phyloP scores from a whole-genome alignment of 2,329 filamentous ascomycete genomes.

The Dactylella cylindrospora region DNA sequence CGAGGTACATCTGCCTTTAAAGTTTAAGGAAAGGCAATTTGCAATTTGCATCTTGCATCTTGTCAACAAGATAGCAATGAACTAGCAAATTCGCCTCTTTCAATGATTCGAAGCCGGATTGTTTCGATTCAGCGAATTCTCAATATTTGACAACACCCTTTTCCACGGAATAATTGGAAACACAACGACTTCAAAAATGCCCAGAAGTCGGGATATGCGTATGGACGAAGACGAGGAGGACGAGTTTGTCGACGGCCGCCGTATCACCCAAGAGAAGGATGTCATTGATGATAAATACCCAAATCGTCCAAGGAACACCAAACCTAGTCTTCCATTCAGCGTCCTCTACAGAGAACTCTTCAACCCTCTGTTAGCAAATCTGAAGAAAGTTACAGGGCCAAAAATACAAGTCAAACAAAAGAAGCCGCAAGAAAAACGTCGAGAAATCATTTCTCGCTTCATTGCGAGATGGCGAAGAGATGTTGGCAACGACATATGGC shows the following conservation, averaged over 20 bases:
- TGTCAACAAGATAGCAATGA: too few species aligned
- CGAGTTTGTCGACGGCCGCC: slow-evolving; percentile 45
- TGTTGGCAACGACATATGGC: slow-evolving; percentile 90
- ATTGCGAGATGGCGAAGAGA: slow-evolving; percentile 82
- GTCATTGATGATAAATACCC: slow-evolving; percentile 64
- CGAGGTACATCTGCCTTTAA: too few species aligned
- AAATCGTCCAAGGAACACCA: slow-evolving; percentile 76
- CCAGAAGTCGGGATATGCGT: slow-evolving; percentile 29
- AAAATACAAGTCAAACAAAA: slow-evolving; percentile 58
- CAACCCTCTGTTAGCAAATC: slow-evolving; percentile 75
- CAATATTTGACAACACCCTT: too few species aligned
- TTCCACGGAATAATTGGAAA: too few species aligned
- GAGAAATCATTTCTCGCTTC: slow-evolving; percentile 80
- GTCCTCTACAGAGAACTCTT: slow-evolving; percentile 77
- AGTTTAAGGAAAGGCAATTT: too few species aligned
- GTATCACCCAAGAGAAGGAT: slow-evolving; percentile 38
- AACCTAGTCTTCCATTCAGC: slow-evolving; percentile 74
- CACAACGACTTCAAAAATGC: slow-evolving; percentile 14
- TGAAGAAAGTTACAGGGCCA: slow-evolving; percentile 66
- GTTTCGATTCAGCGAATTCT: too few species aligned
- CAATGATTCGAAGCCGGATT: too few species aligned
- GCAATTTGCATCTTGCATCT: too few species aligned
- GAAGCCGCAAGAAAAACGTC: slow-evolving; percentile 67
- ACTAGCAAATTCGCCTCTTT: too few species aligned
- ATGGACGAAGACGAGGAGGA: slow-evolving; percentile 37